These are phyloP conservation scores for Cladophialophora bantiana DNA, from an alignment of 2,329 filamentous ascomycete species.

Conservation along the genomic window DNA sequence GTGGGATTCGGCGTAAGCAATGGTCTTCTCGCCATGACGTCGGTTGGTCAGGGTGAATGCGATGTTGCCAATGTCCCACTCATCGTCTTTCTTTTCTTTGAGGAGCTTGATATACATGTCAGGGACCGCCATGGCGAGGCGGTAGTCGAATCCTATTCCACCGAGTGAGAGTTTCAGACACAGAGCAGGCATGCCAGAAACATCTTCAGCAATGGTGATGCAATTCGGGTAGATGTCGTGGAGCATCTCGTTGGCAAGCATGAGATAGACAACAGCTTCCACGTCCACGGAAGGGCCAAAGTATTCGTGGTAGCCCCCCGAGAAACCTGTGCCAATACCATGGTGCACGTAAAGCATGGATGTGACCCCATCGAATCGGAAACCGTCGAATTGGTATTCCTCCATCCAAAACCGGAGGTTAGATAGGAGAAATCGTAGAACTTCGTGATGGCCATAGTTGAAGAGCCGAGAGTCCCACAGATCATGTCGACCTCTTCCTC, in stretches of 20 bases:
- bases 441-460: constrained; percentile 95
- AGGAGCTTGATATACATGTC: constrained; percentile 99
- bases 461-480: constrained; percentile 96
- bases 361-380: constrained; percentile 96
- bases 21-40: constrained; percentile 95
- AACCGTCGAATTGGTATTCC: constrained; percentile 94
- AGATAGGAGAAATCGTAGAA: constrained; percentile 91
- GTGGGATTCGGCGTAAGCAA: constrained; percentile 95
- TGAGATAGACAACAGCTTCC: constrained; percentile 92
- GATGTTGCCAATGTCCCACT: constrained; percentile 89
- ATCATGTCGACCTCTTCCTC: constrained; percentile 83
- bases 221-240: constrained; percentile 85
- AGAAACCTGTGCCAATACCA: constrained; percentile 98
- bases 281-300: constrained; percentile 89
- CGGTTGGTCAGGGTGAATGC: constrained; percentile 90
- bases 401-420: constrained; percentile 99
- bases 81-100: constrained; percentile 87
- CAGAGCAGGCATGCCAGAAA: constrained; percentile 97
- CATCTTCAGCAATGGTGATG: constrained; percentile 95
- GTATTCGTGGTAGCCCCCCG: constrained; percentile 97
- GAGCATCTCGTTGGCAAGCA: constrained; percentile 95
- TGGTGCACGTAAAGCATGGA: constrained; percentile 98
- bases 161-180: constrained; percentile 85
- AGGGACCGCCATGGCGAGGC: constrained; percentile 95
- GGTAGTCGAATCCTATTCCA: constrained; percentile 95